Evolutionary conservation across 768 basidiomycete species (phyloP).

Genomic region (Strobilomyces dryophilus): DNA sequence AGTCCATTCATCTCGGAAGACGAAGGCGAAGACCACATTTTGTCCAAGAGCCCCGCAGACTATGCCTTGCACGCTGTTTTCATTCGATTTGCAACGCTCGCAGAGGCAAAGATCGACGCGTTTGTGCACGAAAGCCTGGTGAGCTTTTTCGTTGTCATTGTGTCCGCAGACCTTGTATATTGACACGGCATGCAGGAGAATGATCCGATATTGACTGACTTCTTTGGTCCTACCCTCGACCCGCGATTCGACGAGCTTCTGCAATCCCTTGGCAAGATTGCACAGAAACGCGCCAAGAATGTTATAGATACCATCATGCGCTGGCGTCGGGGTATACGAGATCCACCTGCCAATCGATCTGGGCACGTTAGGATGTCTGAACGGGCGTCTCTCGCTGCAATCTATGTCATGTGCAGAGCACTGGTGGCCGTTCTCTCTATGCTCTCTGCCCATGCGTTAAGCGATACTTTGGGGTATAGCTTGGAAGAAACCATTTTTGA

Average conservation of each 20-base stretch:
- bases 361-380: constrained; percentile 41
- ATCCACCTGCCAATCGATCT: constrained; percentile 41
- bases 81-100: constrained; percentile 76
- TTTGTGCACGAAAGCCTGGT: constrained; percentile 71
- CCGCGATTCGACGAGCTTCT: constrained; percentile 79
- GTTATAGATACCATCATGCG: constrained; percentile 85
- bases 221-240: constrained; percentile 72
- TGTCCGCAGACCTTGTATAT: neutral
- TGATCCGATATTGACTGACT: constrained; percentile 61
- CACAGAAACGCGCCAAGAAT: constrained; percentile 76
- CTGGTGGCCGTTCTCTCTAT: constrained; percentile 72
- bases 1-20: constrained; percentile 55
- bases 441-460: constrained; percentile 72
- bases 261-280: constrained; percentile 81
- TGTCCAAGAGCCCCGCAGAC: constrained; percentile 81
- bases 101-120: constrained; percentile 74
- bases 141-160: constrained; percentile 25
- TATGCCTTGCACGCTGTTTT: constrained; percentile 88
- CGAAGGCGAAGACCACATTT: constrained; percentile 56
- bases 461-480: constrained; percentile 70
- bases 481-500: constrained; percentile 90
- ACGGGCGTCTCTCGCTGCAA: constrained; percentile 75
- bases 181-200: constrained; percentile 47
- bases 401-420: constrained; percentile 88
- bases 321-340: constrained; percentile 78